Evolutionary conservation across 176 grass and related monocot genomes (phyloP).

Genomic region (Juncus inflexus): DNA sequence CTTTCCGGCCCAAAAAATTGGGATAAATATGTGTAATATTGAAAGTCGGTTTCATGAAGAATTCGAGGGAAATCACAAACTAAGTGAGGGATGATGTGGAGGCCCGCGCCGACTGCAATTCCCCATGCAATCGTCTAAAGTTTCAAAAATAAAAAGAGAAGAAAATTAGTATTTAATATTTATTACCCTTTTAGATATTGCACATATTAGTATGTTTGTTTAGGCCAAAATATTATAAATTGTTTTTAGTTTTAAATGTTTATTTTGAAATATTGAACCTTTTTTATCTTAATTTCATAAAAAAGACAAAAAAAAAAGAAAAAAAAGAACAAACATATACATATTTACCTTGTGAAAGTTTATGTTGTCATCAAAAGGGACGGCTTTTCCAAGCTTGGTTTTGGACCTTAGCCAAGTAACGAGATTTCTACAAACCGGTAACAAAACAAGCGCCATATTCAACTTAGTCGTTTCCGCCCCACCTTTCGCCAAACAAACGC

Average conservation of each 20-base stretch:
- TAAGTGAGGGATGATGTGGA: constrained; percentile 61
- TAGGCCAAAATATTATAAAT: too few relatives aligned
- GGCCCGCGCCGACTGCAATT: constrained; percentile 37
- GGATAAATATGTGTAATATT: constrained; percentile 69
- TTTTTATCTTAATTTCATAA: background rate
- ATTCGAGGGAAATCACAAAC: constrained; percentile 80
- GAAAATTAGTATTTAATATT: background rate
- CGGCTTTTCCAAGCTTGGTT: constrained; percentile 29
- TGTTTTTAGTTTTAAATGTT: too few relatives aligned
- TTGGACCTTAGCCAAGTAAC: constrained; percentile 61
- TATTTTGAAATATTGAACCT: too few relatives aligned
- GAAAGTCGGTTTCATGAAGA: constrained; percentile 46
- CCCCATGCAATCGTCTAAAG: constrained; percentile 58
- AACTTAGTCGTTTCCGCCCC: constrained; percentile 72
- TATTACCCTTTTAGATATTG: too few relatives aligned
- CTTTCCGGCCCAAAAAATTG: constrained; percentile 58
- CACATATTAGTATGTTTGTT: too few relatives aligned
- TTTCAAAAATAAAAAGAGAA: constrained; percentile 3
- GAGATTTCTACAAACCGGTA: constrained; percentile 66
- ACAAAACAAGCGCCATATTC: constrained; percentile 66
- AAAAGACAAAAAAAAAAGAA: background rate
- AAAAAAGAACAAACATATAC: background rate
- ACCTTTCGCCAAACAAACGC: constrained; percentile 62
- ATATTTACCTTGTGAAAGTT: constrained; percentile 70
- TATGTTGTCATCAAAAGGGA: constrained; percentile 74